phyloP scores from a whole-genome alignment of 1,284 basidiomycete genomes.

The Apiotrichum montevideense region DNA sequence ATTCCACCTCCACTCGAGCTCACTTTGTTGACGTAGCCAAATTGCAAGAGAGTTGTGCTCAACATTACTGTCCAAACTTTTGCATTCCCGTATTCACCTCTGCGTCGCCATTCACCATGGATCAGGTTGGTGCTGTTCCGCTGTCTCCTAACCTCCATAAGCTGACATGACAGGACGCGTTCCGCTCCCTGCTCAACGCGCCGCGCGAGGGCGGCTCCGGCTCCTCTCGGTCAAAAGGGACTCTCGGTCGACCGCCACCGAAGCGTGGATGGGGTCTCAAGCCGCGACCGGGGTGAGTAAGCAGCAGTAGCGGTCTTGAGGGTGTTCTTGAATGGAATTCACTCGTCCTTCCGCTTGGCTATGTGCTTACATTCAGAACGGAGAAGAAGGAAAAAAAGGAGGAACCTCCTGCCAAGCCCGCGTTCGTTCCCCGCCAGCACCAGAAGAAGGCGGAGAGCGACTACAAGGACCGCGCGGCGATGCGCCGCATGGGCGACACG shows the following conservation, averaged over 20 bases:
- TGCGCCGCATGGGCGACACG: conserved; percentile 38
- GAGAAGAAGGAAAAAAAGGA: background rate
- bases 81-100: no score
- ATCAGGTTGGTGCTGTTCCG: conserved; percentile 20
- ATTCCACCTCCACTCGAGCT: no score
- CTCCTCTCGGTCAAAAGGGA: conserved; percentile 18
- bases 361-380: no score
- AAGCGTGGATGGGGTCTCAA: conserved; percentile 37
- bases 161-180: conserved; percentile 29
- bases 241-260: conserved; percentile 30
- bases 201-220: conserved; percentile 25
- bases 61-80: no score
- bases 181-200: conserved; percentile 35
- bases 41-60: no score
- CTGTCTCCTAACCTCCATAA: no score
- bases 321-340: no score
- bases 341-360: no score
- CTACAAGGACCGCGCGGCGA: conserved; percentile 45
- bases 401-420: conserved; percentile 10
- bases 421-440: conserved; percentile 31
- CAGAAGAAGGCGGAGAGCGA: conserved; percentile 27
- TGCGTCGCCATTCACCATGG: conserved; percentile 15
- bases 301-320: background rate
- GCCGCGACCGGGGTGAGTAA: conserved; percentile 26
- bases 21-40: no score